Base-by-base conservation (phyloP, 1,284 basidiomycete species). In the Golubevia pallescens region DNA sequence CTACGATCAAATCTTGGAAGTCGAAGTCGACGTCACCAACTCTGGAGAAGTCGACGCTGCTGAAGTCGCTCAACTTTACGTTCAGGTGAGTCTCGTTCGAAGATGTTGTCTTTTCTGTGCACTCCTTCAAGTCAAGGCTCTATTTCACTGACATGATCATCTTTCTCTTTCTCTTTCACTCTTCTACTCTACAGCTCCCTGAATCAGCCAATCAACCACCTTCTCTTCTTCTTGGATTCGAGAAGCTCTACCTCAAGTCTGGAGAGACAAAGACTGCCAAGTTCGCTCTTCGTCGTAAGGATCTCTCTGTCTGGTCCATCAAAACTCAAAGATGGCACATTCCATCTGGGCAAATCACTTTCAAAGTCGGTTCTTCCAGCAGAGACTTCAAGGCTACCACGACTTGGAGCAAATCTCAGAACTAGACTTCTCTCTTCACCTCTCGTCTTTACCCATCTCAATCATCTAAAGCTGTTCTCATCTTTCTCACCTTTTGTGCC, bases 151-250 rank as follows among this genome's bases (percentile, higher is more conserved):
- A 3, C 3, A 38, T 4, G 10, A 3, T 38, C 3, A 38, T 10
- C 54, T 56, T 4, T 4, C 34, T 38, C 10, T 10, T 38, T 10
- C 34, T 5, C 10, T 10, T 38, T 56, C 24, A 28, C 54, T 21
- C 54, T 21, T 10, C 21, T 53, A 53, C 51, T n/a, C 51, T 53
- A 16, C 54, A 38, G 34, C 10, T 38, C 34, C 34, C 34, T 38
- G 54, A 28, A 56, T 51, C 32, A 4, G 13, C 10, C n/a, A 58
- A 66, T 8, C 61, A 65, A 51, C 69, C 70, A 16, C n/a, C 71
- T 57, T 68, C 61, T 62, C 65, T 65, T 5, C 67, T 77, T 2
- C 60, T 72, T 23, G 73, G 73, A n/a, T 77, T 77, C 57, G 70
- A 74, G 20, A 69, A 70, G 61, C 20, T 73, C 34, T 62, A 65